Percentiles rank a stretch among this genome's conserved stretches.
These are phyloP conservation scores for Hypsizygus ulmarius DNA, from an alignment of 1,284 basidiomycete genomes.

Conservation along the genomic window DNA sequence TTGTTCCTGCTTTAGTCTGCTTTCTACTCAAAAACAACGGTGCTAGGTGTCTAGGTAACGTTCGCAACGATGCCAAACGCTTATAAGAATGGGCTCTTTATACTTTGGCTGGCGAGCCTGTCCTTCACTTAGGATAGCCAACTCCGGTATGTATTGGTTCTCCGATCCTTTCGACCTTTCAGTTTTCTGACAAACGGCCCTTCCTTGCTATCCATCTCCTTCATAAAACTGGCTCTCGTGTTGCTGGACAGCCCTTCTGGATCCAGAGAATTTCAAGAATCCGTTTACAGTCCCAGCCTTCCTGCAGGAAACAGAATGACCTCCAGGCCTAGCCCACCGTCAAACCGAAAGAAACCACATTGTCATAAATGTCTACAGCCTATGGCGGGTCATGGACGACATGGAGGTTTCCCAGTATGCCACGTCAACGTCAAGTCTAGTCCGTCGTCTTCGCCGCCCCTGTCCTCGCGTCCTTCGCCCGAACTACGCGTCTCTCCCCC, in stretches of 20 bases:
- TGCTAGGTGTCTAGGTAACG: background rate
- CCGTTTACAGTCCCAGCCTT: background rate
- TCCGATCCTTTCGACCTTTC: constrained; percentile 4
- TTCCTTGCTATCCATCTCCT: too few relatives aligned
- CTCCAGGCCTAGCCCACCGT: background rate
- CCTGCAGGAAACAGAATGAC: background rate
- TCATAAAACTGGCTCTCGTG: too few relatives aligned
- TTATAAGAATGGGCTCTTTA: background rate
- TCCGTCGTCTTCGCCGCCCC: background rate
- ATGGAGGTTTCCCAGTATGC: constrained; percentile 13
- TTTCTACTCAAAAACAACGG: constrained; percentile 5
- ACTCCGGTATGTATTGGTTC: background rate
- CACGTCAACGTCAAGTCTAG: constrained; percentile 5
- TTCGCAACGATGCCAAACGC: constrained; percentile 1
- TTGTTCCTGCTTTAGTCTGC: constrained; percentile 8
- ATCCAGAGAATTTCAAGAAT: background rate
- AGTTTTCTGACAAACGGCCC: background rate
- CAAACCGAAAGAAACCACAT: constrained; percentile 18
- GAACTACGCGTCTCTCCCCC: background rate
- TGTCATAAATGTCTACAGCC: constrained; percentile 20
- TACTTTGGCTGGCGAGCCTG: background rate
- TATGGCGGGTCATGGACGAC: constrained; percentile 24
- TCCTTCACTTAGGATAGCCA: constrained; percentile 3
- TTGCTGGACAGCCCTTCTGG: too few relatives aligned
- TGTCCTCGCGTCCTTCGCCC: background rate